Conservation (phyloP, 306 rosid genomes). For the Cucurbita argyrosperma region DNA sequence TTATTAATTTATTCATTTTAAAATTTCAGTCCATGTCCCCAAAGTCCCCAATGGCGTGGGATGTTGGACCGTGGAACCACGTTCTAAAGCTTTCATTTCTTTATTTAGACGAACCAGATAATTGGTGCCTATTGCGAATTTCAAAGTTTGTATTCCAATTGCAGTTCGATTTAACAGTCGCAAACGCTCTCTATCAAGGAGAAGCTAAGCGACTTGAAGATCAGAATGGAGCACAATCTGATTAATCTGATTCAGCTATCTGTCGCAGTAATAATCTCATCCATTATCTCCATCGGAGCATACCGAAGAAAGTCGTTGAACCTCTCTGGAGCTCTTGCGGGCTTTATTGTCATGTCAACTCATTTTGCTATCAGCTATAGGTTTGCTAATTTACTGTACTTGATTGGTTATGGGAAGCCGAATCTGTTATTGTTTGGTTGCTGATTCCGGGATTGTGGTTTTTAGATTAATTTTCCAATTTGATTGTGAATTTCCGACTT, state of each 20-base stretch:
- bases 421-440: too few species aligned
- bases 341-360: slow-evolving; percentile 52
- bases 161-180: background rate
- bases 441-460: too few species aligned
- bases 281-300: slow-evolving; percentile 40
- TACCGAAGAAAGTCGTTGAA: slow-evolving; percentile 48
- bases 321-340: slow-evolving; percentile 66
- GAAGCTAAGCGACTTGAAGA: background rate
- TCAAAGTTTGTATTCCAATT: background rate
- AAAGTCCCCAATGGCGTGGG: background rate
- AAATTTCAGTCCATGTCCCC: background rate
- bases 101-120: background rate
- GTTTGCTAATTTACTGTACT: slow-evolving; percentile 11
- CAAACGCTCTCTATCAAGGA: background rate
- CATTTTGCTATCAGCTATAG: slow-evolving; percentile 52
- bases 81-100: background rate
- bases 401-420: background rate
- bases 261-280: slow-evolving; percentile 29
- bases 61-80: background rate
- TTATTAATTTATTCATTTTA: too few species aligned
- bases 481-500: background rate
- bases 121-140: too few species aligned
- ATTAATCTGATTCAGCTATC: slow-evolving; percentile 21
- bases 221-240: slow-evolving; percentile 15
- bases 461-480: background rate